phyloP scores from a whole-genome alignment of 495 filamentous ascomycete species.

The Copromyces sp. region DNA sequence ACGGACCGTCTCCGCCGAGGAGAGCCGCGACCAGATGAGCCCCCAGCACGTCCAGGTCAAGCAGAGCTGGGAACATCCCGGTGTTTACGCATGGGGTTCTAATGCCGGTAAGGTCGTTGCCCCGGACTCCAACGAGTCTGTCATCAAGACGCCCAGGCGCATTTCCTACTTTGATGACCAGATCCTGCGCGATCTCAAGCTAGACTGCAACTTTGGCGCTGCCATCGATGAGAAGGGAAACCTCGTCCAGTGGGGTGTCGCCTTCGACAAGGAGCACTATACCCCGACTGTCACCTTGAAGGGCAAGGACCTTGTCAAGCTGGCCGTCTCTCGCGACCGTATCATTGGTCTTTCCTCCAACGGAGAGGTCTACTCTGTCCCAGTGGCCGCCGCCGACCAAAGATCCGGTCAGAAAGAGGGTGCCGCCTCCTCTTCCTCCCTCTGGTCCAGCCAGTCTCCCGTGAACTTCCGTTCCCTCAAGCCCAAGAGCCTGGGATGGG shows the following conservation, averaged over 20 bases:
- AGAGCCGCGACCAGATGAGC: slow-evolving; percentile 60
- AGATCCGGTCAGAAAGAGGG: slow-evolving; percentile 43
- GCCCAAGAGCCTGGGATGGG: slow-evolving; percentile 55
- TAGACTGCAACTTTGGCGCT: slow-evolving; percentile 73
- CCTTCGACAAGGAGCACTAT: slow-evolving; percentile 42
- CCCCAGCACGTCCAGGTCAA: slow-evolving; percentile 77
- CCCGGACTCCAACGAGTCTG: slow-evolving; percentile 64
- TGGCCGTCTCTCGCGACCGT: slow-evolving; percentile 68
- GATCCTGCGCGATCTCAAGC: slow-evolving; percentile 77
- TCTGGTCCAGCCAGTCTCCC: slow-evolving; percentile 49
- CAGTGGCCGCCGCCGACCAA: slow-evolving; percentile 67
- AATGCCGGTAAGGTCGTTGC: slow-evolving; percentile 80
- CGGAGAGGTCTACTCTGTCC: slow-evolving; percentile 80
- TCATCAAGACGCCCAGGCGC: slow-evolving; percentile 69
- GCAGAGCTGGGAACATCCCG: slow-evolving; percentile 79
- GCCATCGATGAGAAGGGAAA: slow-evolving; percentile 84
- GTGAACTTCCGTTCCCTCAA: slow-evolving; percentile 58
- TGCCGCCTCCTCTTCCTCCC: slow-evolving; percentile 60
- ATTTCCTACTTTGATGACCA: slow-evolving; percentile 78
- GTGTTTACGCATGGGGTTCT: slow-evolving; percentile 86
- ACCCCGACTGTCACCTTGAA: slow-evolving; percentile 60
- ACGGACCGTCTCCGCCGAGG: slow-evolving; percentile 48
- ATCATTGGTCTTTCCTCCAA: slow-evolving; percentile 67
- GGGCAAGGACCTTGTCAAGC: slow-evolving; percentile 66
- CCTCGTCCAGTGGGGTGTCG: slow-evolving; percentile 83